A percentile compares a stretch with the other conserved stretches of the same genome.
phyloP scores from a whole-genome alignment of 495 filamentous ascomycete species.

The Aspergillus carlsbadensis region DNA sequence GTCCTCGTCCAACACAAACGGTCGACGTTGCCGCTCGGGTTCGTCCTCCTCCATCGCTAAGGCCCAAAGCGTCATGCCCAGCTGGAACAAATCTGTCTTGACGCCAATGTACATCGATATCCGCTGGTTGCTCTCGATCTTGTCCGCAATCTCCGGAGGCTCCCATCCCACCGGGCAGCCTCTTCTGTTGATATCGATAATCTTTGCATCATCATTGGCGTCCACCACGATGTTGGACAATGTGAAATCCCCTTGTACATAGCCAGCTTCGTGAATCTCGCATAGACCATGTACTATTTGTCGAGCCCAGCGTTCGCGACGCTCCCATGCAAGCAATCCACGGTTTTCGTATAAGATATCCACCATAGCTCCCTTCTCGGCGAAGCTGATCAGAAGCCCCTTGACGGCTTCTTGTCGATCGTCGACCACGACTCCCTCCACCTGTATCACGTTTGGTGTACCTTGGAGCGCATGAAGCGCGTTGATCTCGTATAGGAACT shows the following conservation, averaged over 20 bases:
- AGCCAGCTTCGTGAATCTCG: slow-evolving; percentile 94
- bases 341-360: slow-evolving; percentile 83
- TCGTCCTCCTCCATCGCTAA: slow-evolving; percentile 85
- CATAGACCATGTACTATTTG: slow-evolving; percentile 89
- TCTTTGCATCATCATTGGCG: slow-evolving; percentile 78
- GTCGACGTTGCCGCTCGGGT: slow-evolving; percentile 77
- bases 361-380: slow-evolving; percentile 83
- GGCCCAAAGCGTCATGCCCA: slow-evolving; percentile 97
- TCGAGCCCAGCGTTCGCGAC: slow-evolving; percentile 85
- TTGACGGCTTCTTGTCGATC: slow-evolving; percentile 74
- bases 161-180: slow-evolving; percentile 98
- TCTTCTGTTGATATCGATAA: slow-evolving; percentile 97
- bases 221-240: slow-evolving; percentile 97
- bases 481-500: slow-evolving; percentile 98
- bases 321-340: slow-evolving; percentile 63
- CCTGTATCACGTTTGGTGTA: slow-evolving; percentile 77
- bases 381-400: slow-evolving; percentile 86
- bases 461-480: slow-evolving; percentile 76
- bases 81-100: slow-evolving; percentile 92
- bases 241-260: slow-evolving; percentile 97
- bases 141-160: slow-evolving; percentile 82
- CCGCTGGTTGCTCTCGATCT: slow-evolving; percentile 88
- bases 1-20: slow-evolving; percentile 52
- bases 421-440: slow-evolving; percentile 87
- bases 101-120: slow-evolving; percentile 99